Evolutionary conservation across 495 filamentous ascomycete species (phyloP), one percentile per base, ranked within the genome.

Genomic region (Amorphotheca resinae): DNA sequence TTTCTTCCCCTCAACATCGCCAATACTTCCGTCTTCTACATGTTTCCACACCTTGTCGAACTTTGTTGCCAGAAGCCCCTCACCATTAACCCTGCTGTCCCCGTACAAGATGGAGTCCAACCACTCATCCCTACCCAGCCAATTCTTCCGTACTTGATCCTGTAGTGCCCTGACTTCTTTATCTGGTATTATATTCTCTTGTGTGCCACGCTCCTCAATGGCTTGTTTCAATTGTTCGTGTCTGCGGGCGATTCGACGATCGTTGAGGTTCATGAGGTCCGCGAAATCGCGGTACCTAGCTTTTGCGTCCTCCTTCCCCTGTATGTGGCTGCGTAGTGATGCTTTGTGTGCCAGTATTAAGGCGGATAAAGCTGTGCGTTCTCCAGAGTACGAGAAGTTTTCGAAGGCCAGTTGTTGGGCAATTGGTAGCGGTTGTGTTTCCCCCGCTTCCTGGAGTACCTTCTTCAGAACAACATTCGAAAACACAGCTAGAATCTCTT

Each of bases 401-500:
- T 82, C 75, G 1, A 74, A 67, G 5, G 84, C 73, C n/a, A 93
- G 45, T 12, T 57, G 66, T 57, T 76, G 65, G 3, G 77, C 79
- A 22, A 73, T 56, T 52, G 61, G 55, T 56, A 66, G 51, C 49
- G 54, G 50, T 47, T 35, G 36, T 47, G 47, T 55, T 51, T 47
- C 39, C 46, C 31, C 46, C 38, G 51, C 66, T 52, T 54, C 58
- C 0, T 67, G 61, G 17, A 55, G 25, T 2, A 81, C 49, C 52
- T 82, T 87, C 57, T 81, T 82, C 38, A 95, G 59, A 9, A 93
- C 85, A 0, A 75, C 70, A 16, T 78, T 80, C 4, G 87, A 91
- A 57, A 95, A 93, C 0, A 73, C 69, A 9, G 79, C 73, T 9
- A 93, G 67, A 1, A 89, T 60, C 60, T 95, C 86, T 55, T 84